Conservation (phyloP, 1,284 basidiomycete species). For the Boletus sp. region DNA sequence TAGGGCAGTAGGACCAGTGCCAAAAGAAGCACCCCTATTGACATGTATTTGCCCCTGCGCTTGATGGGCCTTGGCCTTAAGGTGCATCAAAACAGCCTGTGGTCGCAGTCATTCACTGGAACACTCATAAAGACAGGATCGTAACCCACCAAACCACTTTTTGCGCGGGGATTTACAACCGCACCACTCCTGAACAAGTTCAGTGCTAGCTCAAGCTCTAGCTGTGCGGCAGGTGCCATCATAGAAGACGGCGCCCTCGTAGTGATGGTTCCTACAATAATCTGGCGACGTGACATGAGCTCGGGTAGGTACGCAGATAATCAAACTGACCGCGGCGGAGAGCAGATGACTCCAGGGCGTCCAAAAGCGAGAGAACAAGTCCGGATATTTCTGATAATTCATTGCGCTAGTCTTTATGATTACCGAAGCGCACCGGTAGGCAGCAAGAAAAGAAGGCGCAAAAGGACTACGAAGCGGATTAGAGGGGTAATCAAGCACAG, state of each 20-base stretch:
- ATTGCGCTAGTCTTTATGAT: slow-evolving; percentile 55
- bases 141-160: slow-evolving; percentile 51
- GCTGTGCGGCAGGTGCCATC: slow-evolving; percentile 60
- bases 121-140: slow-evolving; percentile 7
- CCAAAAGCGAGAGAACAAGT: slow-evolving; percentile 58
- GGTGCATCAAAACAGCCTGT: slow-evolving; percentile 52
- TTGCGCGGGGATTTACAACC: slow-evolving; percentile 50
- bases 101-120: not conserved
- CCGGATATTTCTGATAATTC: slow-evolving; percentile 56
- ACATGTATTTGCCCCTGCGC: slow-evolving; percentile 44
- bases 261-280: slow-evolving; percentile 60
- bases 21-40: slow-evolving; percentile 33
- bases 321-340: slow-evolving; percentile 51
- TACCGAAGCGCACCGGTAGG: slow-evolving; percentile 63
- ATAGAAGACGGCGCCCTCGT: slow-evolving; percentile 59
- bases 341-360: slow-evolving; percentile 58
- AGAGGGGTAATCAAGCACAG: slow-evolving; percentile 60
- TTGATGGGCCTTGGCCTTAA: slow-evolving; percentile 55
- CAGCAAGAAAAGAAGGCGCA: slow-evolving; percentile 65
- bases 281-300: slow-evolving; percentile 40
- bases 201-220: slow-evolving; percentile 58
- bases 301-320: not conserved
- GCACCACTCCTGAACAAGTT: slow-evolving; percentile 58
- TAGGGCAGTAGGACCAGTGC: slow-evolving; percentile 36
- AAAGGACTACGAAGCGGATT: slow-evolving; percentile 66